These are phyloP conservation scores for Penicillium sp. DNA, from an alignment of 2,329 filamentous ascomycete genomes.

Conservation along the genomic window DNA sequence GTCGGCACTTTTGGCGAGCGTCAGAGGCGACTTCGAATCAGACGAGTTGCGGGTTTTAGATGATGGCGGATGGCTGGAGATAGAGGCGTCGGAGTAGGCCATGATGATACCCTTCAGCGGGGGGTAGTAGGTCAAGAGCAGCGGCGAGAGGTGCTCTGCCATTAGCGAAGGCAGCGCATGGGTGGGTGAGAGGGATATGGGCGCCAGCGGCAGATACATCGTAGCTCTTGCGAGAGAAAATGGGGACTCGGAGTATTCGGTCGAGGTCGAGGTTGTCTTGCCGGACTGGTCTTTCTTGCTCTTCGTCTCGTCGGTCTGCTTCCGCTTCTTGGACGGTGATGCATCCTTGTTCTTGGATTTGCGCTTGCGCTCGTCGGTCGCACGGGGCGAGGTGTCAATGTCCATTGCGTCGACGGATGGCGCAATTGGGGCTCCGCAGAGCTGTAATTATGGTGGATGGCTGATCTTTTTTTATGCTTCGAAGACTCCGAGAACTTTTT, in stretches of 20 bases:
- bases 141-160: conserved; percentile 57
- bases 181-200: conserved; percentile 49
- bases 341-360: conserved; percentile 46
- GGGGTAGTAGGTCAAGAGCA: conserved; percentile 59
- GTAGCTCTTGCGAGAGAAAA: conserved; percentile 76
- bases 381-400: conserved; percentile 27
- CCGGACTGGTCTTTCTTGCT: conserved; percentile 26
- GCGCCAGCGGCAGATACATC: conserved; percentile 60
- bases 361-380: conserved; percentile 36
- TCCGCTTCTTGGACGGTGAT: conserved; percentile 42
- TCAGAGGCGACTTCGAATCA: conserved; percentile 34
- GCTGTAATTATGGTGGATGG: conserved; percentile 12
- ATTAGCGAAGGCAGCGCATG: conserved; percentile 54
- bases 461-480: conserved; percentile 15
- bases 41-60: conserved; percentile 23
- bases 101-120: conserved; percentile 55
- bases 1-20: conserved; percentile 51
- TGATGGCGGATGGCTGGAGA: conserved; percentile 39
- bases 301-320: conserved; percentile 27
- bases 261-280: conserved; percentile 15
- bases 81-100: conserved; percentile 47
- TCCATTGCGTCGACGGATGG: conserved; percentile 41
- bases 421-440: conserved; percentile 22
- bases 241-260: conserved; percentile 51
- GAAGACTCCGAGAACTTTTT: conserved; percentile 25